phyloP scores from a whole-genome alignment of 2,329 filamentous ascomycete genomes.

The Trichophyton mentagrophytes region DNA sequence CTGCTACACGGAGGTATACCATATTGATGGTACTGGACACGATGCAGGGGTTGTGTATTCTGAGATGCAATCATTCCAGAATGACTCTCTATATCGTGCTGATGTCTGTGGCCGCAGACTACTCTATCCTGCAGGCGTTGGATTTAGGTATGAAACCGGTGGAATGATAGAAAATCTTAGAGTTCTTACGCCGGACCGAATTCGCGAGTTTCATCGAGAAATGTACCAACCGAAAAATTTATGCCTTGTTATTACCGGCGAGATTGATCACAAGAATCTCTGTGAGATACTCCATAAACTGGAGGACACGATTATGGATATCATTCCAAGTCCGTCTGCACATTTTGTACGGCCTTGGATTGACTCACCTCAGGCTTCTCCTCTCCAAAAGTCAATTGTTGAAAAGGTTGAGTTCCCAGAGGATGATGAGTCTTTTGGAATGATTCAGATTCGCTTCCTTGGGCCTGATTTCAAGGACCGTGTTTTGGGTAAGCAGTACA shows the following conservation, averaged over 20 bases:
- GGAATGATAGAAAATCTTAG: constrained; percentile 89
- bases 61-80: constrained; percentile 95
- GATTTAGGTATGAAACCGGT: constrained; percentile 95
- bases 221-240: constrained; percentile 99
- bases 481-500: constrained; percentile 37
- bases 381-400: constrained; percentile 57
- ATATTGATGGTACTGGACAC: constrained; percentile 83
- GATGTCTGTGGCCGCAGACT: constrained; percentile 67
- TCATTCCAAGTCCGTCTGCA: constrained; percentile 60
- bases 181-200: constrained; percentile 73
- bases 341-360: constrained; percentile 84
- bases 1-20: constrained; percentile 92
- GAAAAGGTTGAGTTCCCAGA: constrained; percentile 85
- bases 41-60: constrained; percentile 97
- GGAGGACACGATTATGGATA: constrained; percentile 70
- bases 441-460: constrained; percentile 74
- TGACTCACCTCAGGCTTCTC: constrained; percentile 66
- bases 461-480: constrained; percentile 69
- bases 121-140: constrained; percentile 76
- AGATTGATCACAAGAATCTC: constrained; percentile 71
- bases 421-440: constrained; percentile 86
- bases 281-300: constrained; percentile 74
- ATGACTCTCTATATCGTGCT: constrained; percentile 72
- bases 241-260: constrained; percentile 81
- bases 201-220: constrained; percentile 83